Conservation (phyloP, 2,329 filamentous ascomycete genomes). For the Spiromastix sp. region DNA sequence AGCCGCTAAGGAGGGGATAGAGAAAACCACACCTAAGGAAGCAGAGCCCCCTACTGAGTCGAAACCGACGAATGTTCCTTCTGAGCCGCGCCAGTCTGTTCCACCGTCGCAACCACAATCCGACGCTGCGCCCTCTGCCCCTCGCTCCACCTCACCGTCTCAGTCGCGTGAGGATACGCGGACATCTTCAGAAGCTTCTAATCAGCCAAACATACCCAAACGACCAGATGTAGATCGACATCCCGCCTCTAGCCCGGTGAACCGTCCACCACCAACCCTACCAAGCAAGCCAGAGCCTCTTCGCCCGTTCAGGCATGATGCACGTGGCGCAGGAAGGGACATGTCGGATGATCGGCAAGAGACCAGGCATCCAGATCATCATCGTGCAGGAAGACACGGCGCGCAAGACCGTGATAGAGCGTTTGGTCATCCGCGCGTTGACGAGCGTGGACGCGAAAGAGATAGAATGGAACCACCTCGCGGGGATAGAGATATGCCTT, state of each 20-base stretch:
- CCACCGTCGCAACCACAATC: constrained; percentile 1
- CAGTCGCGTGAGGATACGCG: background rate
- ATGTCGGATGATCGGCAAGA: constrained; percentile 16
- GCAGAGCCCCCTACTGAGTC: background rate
- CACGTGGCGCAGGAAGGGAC: constrained; percentile 29
- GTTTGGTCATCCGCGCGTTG: constrained; percentile 25
- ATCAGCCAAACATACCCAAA: constrained; percentile 24
- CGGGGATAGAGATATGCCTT: constrained; percentile 21
- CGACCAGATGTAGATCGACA: constrained; percentile 29
- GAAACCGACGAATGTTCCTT: background rate
- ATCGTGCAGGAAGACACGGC: constrained; percentile 25
- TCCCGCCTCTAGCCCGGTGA: constrained; percentile 15
- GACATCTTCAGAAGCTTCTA: constrained; percentile 19
- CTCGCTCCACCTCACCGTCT: constrained; percentile 1
- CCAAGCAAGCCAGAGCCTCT: constrained; percentile 23
- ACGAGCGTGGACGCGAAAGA: constrained; percentile 16
- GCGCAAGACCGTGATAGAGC: constrained; percentile 27
- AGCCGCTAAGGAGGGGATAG: constrained; percentile 5
- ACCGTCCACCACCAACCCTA: constrained; percentile 25
- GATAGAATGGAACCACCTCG: constrained; percentile 17
- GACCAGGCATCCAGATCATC: constrained; percentile 28
- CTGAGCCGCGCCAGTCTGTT: background rate
- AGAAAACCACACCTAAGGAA: constrained; percentile 5
- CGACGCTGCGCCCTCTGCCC: background rate
- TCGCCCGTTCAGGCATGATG: constrained; percentile 28